phyloP scores from a whole-genome alignment of 345 rosid genomes.

The Raphanus sativus region DNA sequence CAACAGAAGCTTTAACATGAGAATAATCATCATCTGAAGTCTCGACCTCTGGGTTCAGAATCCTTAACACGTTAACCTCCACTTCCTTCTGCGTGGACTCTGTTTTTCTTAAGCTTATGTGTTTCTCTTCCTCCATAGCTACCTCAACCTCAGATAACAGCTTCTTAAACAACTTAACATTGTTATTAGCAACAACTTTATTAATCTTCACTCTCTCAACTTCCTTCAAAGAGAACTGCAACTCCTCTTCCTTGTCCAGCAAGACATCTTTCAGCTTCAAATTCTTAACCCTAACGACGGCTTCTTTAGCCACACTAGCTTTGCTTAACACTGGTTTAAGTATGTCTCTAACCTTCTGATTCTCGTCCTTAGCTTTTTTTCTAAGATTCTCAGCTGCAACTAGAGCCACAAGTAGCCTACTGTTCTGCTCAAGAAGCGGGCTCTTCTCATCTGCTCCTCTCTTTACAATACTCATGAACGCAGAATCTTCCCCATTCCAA shows the following conservation, averaged over 20 bases:
- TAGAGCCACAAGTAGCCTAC: constrained; percentile 49
- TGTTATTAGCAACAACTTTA: constrained; percentile 55
- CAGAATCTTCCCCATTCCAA: constrained; percentile 77
- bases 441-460: constrained; percentile 71
- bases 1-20: constrained; percentile 50
- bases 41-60: not conserved
- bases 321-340: constrained; percentile 83
- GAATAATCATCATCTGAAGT: constrained; percentile 45
- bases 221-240: constrained; percentile 57
- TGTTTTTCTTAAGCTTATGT: constrained; percentile 31
- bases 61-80: not conserved
- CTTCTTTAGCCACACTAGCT: constrained; percentile 84
- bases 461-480: constrained; percentile 63
- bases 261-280: constrained; percentile 60
- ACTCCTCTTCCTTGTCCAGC: constrained; percentile 61
- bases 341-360: constrained; percentile 59
- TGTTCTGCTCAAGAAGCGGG: constrained; percentile 48
- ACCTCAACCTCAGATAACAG: constrained; percentile 44
- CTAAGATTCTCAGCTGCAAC: constrained; percentile 44
- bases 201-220: constrained; percentile 58
- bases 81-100: constrained; percentile 33
- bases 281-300: constrained; percentile 70
- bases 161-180: constrained; percentile 57
- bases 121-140: constrained; percentile 36
- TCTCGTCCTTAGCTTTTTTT: constrained; percentile 58